Evolutionary conservation across 225 moss, liverwort and hornwort genomes (phyloP), one percentile per base, ranked within the genome.

Genomic region (Marchantia polymorpha): DNA sequence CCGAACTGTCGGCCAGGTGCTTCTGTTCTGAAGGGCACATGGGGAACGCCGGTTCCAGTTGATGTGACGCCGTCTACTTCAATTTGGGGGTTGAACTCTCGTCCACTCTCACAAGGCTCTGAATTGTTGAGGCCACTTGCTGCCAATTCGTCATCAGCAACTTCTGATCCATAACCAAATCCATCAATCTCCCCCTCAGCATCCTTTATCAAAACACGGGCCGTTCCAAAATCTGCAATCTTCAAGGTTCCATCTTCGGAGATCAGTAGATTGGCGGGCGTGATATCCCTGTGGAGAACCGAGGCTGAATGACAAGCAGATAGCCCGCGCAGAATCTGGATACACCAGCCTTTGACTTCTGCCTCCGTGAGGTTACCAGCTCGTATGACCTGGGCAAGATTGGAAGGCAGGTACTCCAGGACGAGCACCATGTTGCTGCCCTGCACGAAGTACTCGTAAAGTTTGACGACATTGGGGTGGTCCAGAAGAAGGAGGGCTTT

Each of bases 151-250:
- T 73, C 67, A 19, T 79, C 66, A 30, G 56, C 78, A 16, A 31
- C 14, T 25, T 83, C 83, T 66, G 83, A 81, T 70, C 72, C 81
- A n/a, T 22, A 74, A n/a, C 78, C 52, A 23, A 58, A 78, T 49
- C n/a, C 78, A 70, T 76, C 72, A 22, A 53, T 61, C 7, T 7
- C 51, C 27, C 5, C 47, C 39, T 61, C 77, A 48, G 7, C 30
- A 52, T 79, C 69, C 55, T 79, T 54, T 11, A 59, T 12, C n/a
- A 88, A 22, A 16, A 92, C 80, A 68, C 99, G 90, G 13, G 99
- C 99, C 82, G 90, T 91, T 54, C 99, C 99, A 60, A 99, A 99
- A 83, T 99, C 99, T 59, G 95, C 95, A 82, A 99, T 81, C 85
- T 95, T 99, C 6, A 99, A 83, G 74, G 77, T 85, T 74, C 99